phyloP scores from a whole-genome alignment of 495 filamentous ascomycete genomes.

The Hypoxylon subgilvum region DNA sequence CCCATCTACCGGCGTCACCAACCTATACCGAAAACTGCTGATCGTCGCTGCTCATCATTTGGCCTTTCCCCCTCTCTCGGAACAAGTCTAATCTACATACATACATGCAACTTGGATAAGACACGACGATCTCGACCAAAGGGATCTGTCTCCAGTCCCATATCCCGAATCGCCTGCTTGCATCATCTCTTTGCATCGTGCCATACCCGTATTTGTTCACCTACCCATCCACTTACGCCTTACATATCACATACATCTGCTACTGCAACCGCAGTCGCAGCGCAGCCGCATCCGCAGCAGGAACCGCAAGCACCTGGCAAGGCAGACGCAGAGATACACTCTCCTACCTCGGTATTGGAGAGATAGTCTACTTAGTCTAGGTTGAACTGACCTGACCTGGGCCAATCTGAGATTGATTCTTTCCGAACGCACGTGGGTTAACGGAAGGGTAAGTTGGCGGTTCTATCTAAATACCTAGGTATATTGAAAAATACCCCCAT shows the following conservation, averaged over 20 bases:
- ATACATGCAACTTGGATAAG: constrained; percentile 9
- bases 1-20: constrained; percentile 17
- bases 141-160: constrained; percentile 10
- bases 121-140: constrained; percentile 27
- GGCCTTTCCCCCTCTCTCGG: constrained; percentile 10
- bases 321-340: constrained; percentile 17
- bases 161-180: constrained; percentile 25
- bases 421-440: constrained; percentile 12
- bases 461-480: constrained; percentile 26
- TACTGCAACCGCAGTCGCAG: constrained; percentile 12
- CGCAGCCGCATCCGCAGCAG: constrained; percentile 15
- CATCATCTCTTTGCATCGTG: constrained; percentile 29
- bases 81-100: constrained; percentile 12
- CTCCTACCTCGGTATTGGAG: background rate
- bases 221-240: constrained; percentile 13
- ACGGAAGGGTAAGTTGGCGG: no score
- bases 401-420: constrained; percentile 17
- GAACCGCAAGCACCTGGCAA: constrained; percentile 1
- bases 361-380: constrained; percentile 6
- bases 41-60: constrained; percentile 28
- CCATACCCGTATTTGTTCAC: constrained; percentile 7
- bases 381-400: constrained; percentile 21
- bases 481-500: constrained; percentile 32
- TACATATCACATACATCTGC: constrained; percentile 15
- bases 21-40: constrained; percentile 14